A percentile compares a stretch with the other conserved stretches of the same genome.
These are phyloP conservation scores for Globisporangium carolinianum DNA, from an alignment of 352 stramenopile genomes.

Conservation along the genomic window DNA sequence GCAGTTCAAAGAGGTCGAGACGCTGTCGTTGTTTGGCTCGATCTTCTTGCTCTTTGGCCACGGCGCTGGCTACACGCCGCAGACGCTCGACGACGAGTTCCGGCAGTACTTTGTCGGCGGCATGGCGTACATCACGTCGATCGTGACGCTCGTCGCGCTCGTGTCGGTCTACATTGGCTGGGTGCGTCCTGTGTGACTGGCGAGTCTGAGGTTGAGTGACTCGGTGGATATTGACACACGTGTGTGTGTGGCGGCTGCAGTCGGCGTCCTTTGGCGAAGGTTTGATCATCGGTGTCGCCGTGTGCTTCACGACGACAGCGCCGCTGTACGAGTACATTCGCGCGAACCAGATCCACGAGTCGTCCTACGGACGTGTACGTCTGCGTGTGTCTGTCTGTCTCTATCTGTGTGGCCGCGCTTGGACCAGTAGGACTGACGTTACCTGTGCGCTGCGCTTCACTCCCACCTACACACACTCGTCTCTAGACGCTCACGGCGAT, in stretches of 20 bases:
- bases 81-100: conserved; percentile 59
- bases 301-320: conserved; percentile 81
- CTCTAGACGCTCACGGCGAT: conserved; percentile 75
- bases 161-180: conserved; percentile 71
- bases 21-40: conserved; percentile 90
- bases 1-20: conserved; percentile 90
- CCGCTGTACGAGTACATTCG: conserved; percentile 80
- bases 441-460: no score
- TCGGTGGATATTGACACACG: background rate
- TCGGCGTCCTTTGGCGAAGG: conserved; percentile 68
- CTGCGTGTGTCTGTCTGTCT: background rate
- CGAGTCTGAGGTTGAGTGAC: background rate
- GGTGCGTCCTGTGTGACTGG: conserved; percentile 10
- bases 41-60: conserved; percentile 93
- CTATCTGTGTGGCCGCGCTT: background rate
- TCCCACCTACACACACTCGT: background rate
- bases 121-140: conserved; percentile 65
- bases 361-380: conserved; percentile 65
- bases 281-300: conserved; percentile 64
- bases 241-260: conserved; percentile 12
- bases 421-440: no score
- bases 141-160: conserved; percentile 62
- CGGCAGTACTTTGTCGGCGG: conserved; percentile 67
- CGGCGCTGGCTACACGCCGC: conserved; percentile 62
- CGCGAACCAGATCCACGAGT: conserved; percentile 74